Base-by-base conservation (phyloP, 139 green algal species). In the Volvox africanus region DNA sequence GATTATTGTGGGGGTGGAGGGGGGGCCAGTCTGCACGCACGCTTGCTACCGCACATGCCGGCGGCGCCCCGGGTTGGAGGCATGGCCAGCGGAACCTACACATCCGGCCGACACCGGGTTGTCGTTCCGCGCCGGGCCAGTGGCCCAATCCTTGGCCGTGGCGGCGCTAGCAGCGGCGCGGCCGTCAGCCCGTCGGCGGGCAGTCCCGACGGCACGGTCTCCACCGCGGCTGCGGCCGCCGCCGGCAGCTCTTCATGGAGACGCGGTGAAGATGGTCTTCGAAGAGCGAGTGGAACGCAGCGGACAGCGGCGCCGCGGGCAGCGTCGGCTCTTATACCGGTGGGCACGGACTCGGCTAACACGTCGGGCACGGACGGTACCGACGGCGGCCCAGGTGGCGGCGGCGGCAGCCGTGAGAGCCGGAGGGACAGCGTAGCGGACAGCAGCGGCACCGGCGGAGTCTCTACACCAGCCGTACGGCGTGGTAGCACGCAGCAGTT, bases 301-400 rank as follows among this genome's bases (percentile, higher is more conserved):
- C 78, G 36, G 16, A 44, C 21, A 14, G 36, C 14, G 20, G 11
- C 67, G 37, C 78, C 78, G 11, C 78, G 78, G 30, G 78, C 35
- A 13, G 22, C 78, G 0, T 67, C 78, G 12, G 26, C 78, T 14
- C 36, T 32, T 24, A 84, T 84, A 19, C 78, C 36, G 21, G 17
- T 35, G 21, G 75, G 75, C 32, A 84, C 78, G 36, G 78, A 84
- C 37, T 84, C 78, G 36, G 78, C 78, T 44, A 33, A 33, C 17
- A 84, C 36, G 21, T 84, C 78, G 3, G 78, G 78, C 20, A 84
- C 78, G 20, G 78, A 84, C 78, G 78, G 78, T 24, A 84, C 78
- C 6, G 78, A 65, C 37, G 78, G 78, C 78, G 33, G 32, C 32
- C 2, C 32, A 32, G 73, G 73, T 33, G 28, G 26, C 76, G 76